Conservation (phyloP, 2,329 filamentous ascomycete species). For the Claviceps humidiphila region DNA sequence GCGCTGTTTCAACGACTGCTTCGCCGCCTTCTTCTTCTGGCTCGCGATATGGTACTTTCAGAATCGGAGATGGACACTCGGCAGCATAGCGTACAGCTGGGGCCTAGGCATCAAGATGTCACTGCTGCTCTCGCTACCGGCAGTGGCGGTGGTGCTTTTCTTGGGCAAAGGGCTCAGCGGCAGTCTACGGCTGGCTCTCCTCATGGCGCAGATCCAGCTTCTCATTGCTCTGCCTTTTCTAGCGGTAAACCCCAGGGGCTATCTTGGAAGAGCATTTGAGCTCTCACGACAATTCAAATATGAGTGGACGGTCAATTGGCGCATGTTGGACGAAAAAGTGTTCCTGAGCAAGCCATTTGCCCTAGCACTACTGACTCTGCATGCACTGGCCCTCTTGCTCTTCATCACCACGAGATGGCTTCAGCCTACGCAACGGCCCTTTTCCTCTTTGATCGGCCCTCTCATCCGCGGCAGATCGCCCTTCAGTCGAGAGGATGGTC, state of each 20-base stretch:
- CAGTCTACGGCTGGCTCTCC: conserved; percentile 52
- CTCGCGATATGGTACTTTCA: conserved; percentile 68
- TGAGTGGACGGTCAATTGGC: conserved; percentile 99
- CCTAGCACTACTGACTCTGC: conserved; percentile 48
- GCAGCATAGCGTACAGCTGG: conserved; percentile 57
- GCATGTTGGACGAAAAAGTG: conserved; percentile 71
- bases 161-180: conserved; percentile 55
- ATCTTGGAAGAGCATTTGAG: conserved; percentile 76
- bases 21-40: conserved; percentile 76
- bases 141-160: conserved; percentile 63
- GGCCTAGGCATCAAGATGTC: conserved; percentile 95
- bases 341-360: conserved; percentile 65
- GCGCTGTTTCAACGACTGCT: conserved; percentile 90
- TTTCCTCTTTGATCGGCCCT: conserved; percentile 38
- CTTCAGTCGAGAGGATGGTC: conserved; percentile 38
- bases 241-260: conserved; percentile 50
- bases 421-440: conserved; percentile 46
- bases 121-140: conserved; percentile 68
- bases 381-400: conserved; percentile 49
- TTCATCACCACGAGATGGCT: conserved; percentile 63
- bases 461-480: conserved; percentile 31
- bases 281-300: conserved; percentile 83
- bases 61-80: conserved; percentile 58
- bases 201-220: conserved; percentile 71
- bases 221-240: conserved; percentile 55